Evolutionary conservation across 306 rosid genomes (phyloP), one percentile per base, ranked within the genome.

Genomic region (Trifolium repens): DNA sequence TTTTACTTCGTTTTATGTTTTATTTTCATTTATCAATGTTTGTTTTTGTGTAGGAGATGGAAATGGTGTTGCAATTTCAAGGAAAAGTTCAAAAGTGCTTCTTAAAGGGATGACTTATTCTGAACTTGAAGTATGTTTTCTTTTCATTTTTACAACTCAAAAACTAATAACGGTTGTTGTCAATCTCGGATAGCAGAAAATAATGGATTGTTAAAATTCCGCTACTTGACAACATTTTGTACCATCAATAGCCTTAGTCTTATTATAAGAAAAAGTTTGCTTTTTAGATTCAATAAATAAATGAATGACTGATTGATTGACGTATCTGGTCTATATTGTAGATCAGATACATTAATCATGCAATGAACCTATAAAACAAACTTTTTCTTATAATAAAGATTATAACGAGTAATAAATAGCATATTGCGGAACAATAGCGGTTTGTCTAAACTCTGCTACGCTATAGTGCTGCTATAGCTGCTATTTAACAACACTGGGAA

Each of bases 31-130:
- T 62, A 2, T 37, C 5, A 13, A n/a, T 12, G 13, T 59, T 55
- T 62, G 40, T 52, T 58, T 61, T 30, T 46, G 34, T 12, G 57
- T 37, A 79, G 91, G 74, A 50, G 80, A 77, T 2, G 71, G 67
- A 73, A 49, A 67, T 22, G 27, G 46, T 1, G 19, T 27, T 73
- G 79, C 72, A 19, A 43, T 65, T 81, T 74, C 86, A 16, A 79
- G 26, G 24, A 24, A 50, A 7, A 72, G 74, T 78, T 83, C 82
- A 4, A 90, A 90, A 87, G 71, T 73, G 62, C 87, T 90, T 84
- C 91, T 94, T 35, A 89, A 94, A 83, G 98, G 94, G 27, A 86
- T 94, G 91, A 74, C 79, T 40, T 94, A 91, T 89, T 55, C 83
- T 65, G 94, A 91, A 67, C 89, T 94, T 34, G 78, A 89, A 82